Evolutionary conservation across 2,329 filamentous ascomycete genomes (phyloP).

Genomic region (Stachybotrys elegans): DNA sequence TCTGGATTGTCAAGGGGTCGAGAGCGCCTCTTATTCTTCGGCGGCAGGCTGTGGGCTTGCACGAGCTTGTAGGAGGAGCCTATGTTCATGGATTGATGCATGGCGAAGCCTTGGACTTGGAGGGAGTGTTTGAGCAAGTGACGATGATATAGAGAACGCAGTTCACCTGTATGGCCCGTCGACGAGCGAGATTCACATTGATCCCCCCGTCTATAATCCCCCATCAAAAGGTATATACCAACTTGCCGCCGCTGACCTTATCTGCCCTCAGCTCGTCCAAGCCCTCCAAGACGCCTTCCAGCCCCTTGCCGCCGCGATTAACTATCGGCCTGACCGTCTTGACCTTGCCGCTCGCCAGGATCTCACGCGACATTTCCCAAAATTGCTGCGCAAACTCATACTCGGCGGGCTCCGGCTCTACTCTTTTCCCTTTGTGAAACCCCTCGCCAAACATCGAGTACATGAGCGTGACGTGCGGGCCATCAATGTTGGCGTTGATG

Average conservation of each 20-base stretch:
- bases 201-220: not conserved
- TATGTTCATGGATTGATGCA: conserved; percentile 4
- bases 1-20: conserved; percentile 1
- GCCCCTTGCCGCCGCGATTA: conserved; percentile 16
- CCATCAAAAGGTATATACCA: conserved; percentile 36
- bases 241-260: conserved; percentile 33
- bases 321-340: conserved; percentile 21
- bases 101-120: no score
- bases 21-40: not conserved
- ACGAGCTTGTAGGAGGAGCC: not conserved
- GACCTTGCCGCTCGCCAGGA: conserved; percentile 30
- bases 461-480: conserved; percentile 22
- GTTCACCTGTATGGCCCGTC: no score
- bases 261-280: conserved; percentile 24
- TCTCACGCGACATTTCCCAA: conserved; percentile 22
- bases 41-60: not conserved
- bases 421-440: conserved; percentile 17
- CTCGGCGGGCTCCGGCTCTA: conserved; percentile 15
- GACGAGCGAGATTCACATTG: not conserved
- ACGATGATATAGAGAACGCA: no score
- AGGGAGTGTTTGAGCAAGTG: no score
- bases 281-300: conserved; percentile 28
- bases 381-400: conserved; percentile 32
- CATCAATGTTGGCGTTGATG: conserved; percentile 8
- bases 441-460: conserved; percentile 34